Conservation (phyloP, 768 basidiomycete genomes). For the Mycena polygramma region DNA sequence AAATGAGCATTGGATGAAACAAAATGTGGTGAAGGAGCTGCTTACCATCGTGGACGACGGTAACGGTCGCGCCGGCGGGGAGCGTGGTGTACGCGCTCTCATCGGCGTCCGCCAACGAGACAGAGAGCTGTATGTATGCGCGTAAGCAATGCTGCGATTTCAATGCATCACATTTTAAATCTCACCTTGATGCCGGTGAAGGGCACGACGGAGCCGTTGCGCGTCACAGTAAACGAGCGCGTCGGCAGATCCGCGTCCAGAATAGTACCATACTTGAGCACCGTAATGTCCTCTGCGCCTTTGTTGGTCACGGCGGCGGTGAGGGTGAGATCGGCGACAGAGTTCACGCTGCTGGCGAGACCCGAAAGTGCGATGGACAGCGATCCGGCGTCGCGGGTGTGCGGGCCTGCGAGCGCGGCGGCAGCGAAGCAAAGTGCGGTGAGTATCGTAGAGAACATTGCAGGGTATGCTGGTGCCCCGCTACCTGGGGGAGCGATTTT, state of each 20-base stretch:
- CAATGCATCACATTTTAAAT: not conserved
- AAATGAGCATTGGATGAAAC: not conserved
- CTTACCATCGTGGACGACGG: conserved; percentile 54
- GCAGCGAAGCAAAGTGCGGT: conserved; percentile 46
- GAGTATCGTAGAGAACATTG: conserved; percentile 48
- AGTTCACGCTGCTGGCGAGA: conserved; percentile 47
- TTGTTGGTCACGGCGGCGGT: conserved; percentile 57
- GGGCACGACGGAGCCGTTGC: conserved; percentile 51
- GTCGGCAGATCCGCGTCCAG: conserved; percentile 58
- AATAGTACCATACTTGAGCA: conserved; percentile 63
- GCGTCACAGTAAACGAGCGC: conserved; percentile 58
- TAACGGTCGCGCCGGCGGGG: conserved; percentile 54
- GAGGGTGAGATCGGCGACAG: conserved; percentile 56
- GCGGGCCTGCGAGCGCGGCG: conserved; percentile 47
- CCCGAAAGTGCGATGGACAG: conserved; percentile 49
- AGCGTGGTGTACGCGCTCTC: conserved; percentile 56
- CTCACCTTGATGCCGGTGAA: conserved; percentile 61
- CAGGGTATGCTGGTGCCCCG: not conserved
- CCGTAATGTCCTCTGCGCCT: conserved; percentile 54
- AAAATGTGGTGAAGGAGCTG: not conserved
- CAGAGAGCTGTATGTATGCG: conserved; percentile 45
- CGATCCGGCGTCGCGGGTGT: conserved; percentile 44
- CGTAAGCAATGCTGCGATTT: not conserved
- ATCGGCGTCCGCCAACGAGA: conserved; percentile 53
- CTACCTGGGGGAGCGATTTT: not conserved